Evolutionary conservation across 805 yeast genomes (phyloP), one percentile per base, ranked within the genome.

Genomic region (Candida tibetensis): DNA sequence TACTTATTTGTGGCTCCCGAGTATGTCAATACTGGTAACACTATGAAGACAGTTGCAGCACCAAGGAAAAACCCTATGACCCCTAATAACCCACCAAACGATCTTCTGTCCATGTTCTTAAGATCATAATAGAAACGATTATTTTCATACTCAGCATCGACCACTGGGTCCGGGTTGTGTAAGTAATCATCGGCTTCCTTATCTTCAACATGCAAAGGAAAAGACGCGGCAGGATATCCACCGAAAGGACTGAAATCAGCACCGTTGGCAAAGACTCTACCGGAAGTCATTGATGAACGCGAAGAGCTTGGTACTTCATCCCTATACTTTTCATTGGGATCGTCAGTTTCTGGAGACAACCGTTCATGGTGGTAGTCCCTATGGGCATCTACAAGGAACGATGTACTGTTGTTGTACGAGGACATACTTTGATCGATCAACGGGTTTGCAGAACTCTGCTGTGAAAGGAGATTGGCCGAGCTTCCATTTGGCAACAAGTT

Each of bases 91-190:
- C 88, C 90, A 41, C 77, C 73, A 7, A 71, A 52, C 0, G 89
- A 79, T 48, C 80, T 68, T 52, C 59, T 74, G 57, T 82, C 89
- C 77, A 83, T 70, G 51, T 73, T 56, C 60, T 79, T 83, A 45
- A 85, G 59, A 62, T 85, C 93, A 38, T 78, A 55, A 41, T 66
- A 50, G 51, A 85, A 78, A 49, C 88, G 67, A 55, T 81, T 77
- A 46, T 79, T 82, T 50, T 88, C 95, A 52, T 82, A 79, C 42
- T 81, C 78, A 16, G 95, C 96, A 58, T 93, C 99, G 31, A 81
- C 85, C 26, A 89, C 82, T 7, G 96, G 96, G 60, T 91, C 96
- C 2, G 98, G 98, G 62, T 91, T 93, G 63, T 91, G 98, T 48
- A 93, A 60, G 56, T 87, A 90, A 62, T 91, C 99, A 65, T 91